phyloP scores from a whole-genome alignment of 2,329 filamentous ascomycete genomes.

The Trichoderma endophyticum region DNA sequence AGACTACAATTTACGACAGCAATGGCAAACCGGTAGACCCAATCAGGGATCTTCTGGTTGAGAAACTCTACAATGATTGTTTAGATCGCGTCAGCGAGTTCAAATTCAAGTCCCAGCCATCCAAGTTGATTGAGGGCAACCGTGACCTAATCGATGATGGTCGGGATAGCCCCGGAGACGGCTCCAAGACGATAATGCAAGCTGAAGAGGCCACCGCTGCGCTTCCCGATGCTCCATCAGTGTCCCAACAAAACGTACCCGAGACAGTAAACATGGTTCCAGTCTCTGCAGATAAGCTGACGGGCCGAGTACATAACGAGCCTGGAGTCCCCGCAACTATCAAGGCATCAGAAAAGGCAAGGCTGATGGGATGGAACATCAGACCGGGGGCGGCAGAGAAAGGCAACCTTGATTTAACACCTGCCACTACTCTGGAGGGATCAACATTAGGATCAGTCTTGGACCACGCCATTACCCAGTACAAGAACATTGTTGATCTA shows the following conservation, averaged over 20 bases:
- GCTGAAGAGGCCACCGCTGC: constrained; percentile 68
- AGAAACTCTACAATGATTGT: constrained; percentile 92
- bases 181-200: constrained; percentile 65
- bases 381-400: constrained; percentile 60
- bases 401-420: constrained; percentile 68
- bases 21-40: constrained; percentile 76
- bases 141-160: constrained; percentile 77
- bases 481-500: constrained; percentile 76
- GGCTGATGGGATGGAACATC: constrained; percentile 78
- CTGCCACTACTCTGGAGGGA: constrained; percentile 57
- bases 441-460: constrained; percentile 88
- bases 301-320: constrained; percentile 69
- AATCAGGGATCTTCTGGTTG: constrained; percentile 74
- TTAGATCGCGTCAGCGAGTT: constrained; percentile 88
- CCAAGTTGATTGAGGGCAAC: constrained; percentile 76
- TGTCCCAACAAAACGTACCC: constrained; percentile 53
- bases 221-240: constrained; percentile 51
- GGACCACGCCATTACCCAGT: constrained; percentile 87
- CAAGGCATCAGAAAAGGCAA: constrained; percentile 73
- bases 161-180: constrained; percentile 70
- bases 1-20: constrained; percentile 85
- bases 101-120: constrained; percentile 70
- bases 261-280: constrained; percentile 57
- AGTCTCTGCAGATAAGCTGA: constrained; percentile 65
- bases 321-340: constrained; percentile 65